Percentiles rank a stretch among this genome's conserved stretches.
Evolutionary conservation across 2,329 filamentous ascomycete species (phyloP).

Genomic region (Emergomyces orientalis): DNA sequence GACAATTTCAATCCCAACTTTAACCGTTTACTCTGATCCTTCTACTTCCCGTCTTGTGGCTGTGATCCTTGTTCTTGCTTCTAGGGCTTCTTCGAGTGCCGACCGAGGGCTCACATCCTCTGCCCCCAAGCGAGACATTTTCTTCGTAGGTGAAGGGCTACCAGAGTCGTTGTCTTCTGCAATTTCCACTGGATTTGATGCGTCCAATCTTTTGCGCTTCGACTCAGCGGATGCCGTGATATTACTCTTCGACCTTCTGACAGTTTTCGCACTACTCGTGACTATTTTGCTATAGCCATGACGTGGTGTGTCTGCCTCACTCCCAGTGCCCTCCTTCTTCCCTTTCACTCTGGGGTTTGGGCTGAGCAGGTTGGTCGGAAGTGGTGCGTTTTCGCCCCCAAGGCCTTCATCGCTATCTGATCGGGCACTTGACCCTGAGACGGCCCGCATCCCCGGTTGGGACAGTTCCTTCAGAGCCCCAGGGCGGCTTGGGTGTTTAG

Average conservation of each 20-base stretch:
- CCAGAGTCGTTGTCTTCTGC: constrained; percentile 2
- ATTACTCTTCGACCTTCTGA: background rate
- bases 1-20: background rate
- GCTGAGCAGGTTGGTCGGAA: constrained; percentile 24
- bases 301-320: constrained; percentile 4
- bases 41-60: background rate
- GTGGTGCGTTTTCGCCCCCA: constrained; percentile 16
- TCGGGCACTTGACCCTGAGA: constrained; percentile 26
- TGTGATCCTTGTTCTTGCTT: constrained; percentile 12
- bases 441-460: constrained; percentile 23
- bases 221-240: constrained; percentile 17
- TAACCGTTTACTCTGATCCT: background rate
- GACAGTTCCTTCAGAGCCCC: constrained; percentile 25
- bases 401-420: constrained; percentile 18
- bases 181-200: constrained; percentile 6
- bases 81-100: constrained; percentile 17
- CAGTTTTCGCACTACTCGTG: background rate
- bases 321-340: constrained; percentile 24
- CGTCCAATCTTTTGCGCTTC: constrained; percentile 20
- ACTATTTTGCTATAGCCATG: background rate
- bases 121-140: constrained; percentile 16
- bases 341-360: constrained; percentile 26
- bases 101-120: constrained; percentile 14
- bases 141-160: constrained; percentile 16
- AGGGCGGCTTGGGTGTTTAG: constrained; percentile 16